Conservation (phyloP, 1,284 basidiomycete genomes). For the Melampsora americana region DNA sequence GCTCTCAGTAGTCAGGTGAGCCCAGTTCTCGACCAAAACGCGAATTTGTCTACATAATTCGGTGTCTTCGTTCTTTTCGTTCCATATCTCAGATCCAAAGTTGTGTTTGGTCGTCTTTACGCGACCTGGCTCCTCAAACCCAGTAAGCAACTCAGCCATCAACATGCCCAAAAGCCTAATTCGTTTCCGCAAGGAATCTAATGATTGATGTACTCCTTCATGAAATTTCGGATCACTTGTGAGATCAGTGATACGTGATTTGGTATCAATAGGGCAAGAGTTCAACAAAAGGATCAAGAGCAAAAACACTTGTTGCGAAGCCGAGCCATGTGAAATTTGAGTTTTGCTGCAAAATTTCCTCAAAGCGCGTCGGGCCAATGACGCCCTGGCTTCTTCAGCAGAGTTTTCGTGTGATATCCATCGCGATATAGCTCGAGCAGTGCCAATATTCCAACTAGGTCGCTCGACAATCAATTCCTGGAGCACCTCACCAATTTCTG, state of each 20-base stretch:
- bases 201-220: slow-evolving; percentile 28
- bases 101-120: slow-evolving; percentile 7
- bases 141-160: slow-evolving; percentile 31
- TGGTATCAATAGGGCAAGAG: slow-evolving; percentile 1
- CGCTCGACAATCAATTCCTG: slow-evolving; percentile 1
- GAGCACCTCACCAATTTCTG: slow-evolving; percentile 10
- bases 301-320: slow-evolving; percentile 22
- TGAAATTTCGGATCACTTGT: slow-evolving; percentile 13
- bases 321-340: slow-evolving; percentile 24
- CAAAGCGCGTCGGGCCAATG: slow-evolving; percentile 3
- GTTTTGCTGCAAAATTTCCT: neutral
- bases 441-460: slow-evolving; percentile 17
- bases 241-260: neutral
- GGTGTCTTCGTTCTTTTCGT: neutral
- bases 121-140: slow-evolving; percentile 8
- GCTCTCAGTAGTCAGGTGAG: neutral
- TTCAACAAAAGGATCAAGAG: slow-evolving; percentile 31
- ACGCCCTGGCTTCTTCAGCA: neutral
- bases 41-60: slow-evolving; percentile 20
- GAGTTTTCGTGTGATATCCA: slow-evolving; percentile 1
- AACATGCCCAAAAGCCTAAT: slow-evolving; percentile 39
- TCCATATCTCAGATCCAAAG: slow-evolving; percentile 27
- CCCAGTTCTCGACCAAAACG: slow-evolving; percentile 9
- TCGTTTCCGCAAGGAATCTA: slow-evolving; percentile 13
- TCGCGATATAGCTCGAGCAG: slow-evolving; percentile 27